Percentiles rank a stretch among this genome's conserved stretches.
Evolutionary conservation across 2,329 filamentous ascomycete genomes (phyloP).

Genomic region (Xylariaceae sp.): DNA sequence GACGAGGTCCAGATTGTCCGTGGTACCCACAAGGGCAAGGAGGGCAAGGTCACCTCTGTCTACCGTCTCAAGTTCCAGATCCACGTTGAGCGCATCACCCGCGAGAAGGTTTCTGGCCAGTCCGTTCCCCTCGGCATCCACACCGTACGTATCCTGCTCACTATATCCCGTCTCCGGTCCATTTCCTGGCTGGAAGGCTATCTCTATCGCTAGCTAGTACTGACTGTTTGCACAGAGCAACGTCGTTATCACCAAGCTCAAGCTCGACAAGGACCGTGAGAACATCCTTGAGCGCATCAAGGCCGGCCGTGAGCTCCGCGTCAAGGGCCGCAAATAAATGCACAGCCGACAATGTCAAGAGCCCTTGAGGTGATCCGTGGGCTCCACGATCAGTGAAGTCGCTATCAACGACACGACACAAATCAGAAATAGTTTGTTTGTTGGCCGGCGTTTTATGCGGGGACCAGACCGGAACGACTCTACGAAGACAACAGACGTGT

Average conservation of each 20-base stretch:
- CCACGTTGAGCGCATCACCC: constrained; percentile 93
- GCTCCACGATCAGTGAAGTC: constrained; percentile 4
- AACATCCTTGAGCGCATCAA: constrained; percentile 81
- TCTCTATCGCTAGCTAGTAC: not conserved
- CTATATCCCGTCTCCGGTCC: no score
- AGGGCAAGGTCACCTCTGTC: constrained; percentile 96
- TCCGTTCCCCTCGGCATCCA: constrained; percentile 90
- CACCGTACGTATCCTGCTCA: constrained; percentile 40
- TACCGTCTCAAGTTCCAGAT: constrained; percentile 98
- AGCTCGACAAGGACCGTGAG: constrained; percentile 69
- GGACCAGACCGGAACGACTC: constrained; percentile 14
- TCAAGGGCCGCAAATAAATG: constrained; percentile 58
- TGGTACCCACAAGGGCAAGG: constrained; percentile 92
- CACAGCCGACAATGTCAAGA: not conserved
- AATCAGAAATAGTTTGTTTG: constrained; percentile 3
- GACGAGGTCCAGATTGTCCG: constrained; percentile 92
- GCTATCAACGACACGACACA: constrained; percentile 3
- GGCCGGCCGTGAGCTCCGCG: constrained; percentile 68
- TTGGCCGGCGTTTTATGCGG: constrained; percentile 12
- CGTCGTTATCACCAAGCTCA: constrained; percentile 36
- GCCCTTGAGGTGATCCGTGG: constrained; percentile 9
- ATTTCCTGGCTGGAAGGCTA: not conserved
- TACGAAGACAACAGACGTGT: not conserved
- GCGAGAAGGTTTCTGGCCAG: constrained; percentile 97
- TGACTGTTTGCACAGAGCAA: constrained; percentile 59